A percentile compares a stretch with the other conserved stretches of the same genome.
These are phyloP conservation scores for Brettanomyces custersianus DNA, from an alignment of 805 yeast genomes.

Conservation along the genomic window DNA sequence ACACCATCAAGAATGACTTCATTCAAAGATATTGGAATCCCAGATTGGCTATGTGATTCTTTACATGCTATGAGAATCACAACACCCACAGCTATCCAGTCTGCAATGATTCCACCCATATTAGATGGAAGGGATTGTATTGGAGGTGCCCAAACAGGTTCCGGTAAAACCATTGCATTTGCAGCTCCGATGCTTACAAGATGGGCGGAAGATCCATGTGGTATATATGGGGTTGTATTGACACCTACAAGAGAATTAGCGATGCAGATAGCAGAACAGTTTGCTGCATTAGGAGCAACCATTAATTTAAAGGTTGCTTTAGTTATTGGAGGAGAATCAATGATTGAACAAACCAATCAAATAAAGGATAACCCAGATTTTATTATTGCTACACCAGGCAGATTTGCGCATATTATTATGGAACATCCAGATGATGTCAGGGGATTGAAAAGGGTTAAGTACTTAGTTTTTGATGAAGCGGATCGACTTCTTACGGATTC, in stretches of 20 bases:
- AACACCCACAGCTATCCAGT: conserved; percentile 80
- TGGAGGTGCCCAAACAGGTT: conserved; percentile 97
- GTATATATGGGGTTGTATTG: conserved; percentile 78
- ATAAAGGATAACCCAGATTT: conserved; percentile 84
- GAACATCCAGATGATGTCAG: conserved; percentile 83
- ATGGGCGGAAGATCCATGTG: conserved; percentile 94
- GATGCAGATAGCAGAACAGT: conserved; percentile 93
- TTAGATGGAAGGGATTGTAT: conserved; percentile 82
- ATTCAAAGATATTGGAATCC: conserved; percentile 50
- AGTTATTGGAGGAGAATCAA: conserved; percentile 92
- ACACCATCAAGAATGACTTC: conserved; percentile 8
- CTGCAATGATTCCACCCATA: conserved; percentile 81
- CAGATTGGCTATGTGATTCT: conserved; percentile 82
- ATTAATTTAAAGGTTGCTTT: conserved; percentile 80
- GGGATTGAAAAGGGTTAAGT: conserved; percentile 72
- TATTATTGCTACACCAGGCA: conserved; percentile 94
- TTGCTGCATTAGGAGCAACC: conserved; percentile 81
- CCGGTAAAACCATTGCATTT: conserved; percentile 96
- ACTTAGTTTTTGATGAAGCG: conserved; percentile 89
- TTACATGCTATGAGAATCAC: conserved; percentile 72
- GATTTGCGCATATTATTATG: conserved; percentile 80
- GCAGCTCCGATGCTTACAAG: conserved; percentile 93
- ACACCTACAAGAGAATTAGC: conserved; percentile 96
- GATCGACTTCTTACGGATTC: conserved; percentile 82
- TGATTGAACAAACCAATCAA: conserved; percentile 78